Evolutionary conservation across 768 basidiomycete genomes (phyloP).

Genomic region (Boletus rex-veris): DNA sequence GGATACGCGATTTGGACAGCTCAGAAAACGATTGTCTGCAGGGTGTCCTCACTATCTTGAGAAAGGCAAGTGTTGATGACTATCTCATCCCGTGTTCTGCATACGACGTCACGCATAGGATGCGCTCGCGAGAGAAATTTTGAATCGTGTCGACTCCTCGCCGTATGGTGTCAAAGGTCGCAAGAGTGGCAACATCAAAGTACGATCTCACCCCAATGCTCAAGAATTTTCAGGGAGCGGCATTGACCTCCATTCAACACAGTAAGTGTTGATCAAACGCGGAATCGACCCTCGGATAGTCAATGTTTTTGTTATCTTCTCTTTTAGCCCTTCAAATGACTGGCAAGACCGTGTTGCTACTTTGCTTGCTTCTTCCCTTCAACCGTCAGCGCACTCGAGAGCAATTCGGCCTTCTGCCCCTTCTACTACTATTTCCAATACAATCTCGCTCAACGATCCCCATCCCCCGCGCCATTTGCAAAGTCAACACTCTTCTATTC

Average conservation of each 20-base stretch:
- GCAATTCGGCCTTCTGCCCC: neutral
- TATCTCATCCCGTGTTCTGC: neutral
- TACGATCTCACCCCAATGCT: slow-evolving; percentile 18
- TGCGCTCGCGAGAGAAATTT: slow-evolving; percentile 73
- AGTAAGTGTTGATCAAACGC: slow-evolving; percentile 42
- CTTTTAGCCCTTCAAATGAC: slow-evolving; percentile 67
- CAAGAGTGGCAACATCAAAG: slow-evolving; percentile 39
- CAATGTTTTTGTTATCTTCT: slow-evolving; percentile 5
- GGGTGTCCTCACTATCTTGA: slow-evolving; percentile 47
- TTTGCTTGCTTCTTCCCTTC: slow-evolving; percentile 21
- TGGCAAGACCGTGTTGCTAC: slow-evolving; percentile 70
- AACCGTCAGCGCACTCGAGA: slow-evolving; percentile 2
- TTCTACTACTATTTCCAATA: neutral
- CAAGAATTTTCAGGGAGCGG: slow-evolving; percentile 15
- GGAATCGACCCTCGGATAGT: neutral
- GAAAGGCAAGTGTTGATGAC: slow-evolving; percentile 39
- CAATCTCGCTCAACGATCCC: slow-evolving; percentile 12
- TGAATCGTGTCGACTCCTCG: slow-evolving; percentile 76
- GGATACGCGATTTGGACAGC: neutral
- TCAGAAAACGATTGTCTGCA: slow-evolving; percentile 16
- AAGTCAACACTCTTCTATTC: slow-evolving; percentile 13
- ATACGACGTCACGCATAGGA: slow-evolving; percentile 45
- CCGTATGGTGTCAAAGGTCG: slow-evolving; percentile 76
- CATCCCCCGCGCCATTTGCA: slow-evolving; percentile 5
- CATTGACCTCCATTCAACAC: slow-evolving; percentile 53